Percentiles rank a stretch among this genome's conserved stretches.
Conservation (phyloP, 148 eudicot species). For the Camellia sinensis region DNA sequence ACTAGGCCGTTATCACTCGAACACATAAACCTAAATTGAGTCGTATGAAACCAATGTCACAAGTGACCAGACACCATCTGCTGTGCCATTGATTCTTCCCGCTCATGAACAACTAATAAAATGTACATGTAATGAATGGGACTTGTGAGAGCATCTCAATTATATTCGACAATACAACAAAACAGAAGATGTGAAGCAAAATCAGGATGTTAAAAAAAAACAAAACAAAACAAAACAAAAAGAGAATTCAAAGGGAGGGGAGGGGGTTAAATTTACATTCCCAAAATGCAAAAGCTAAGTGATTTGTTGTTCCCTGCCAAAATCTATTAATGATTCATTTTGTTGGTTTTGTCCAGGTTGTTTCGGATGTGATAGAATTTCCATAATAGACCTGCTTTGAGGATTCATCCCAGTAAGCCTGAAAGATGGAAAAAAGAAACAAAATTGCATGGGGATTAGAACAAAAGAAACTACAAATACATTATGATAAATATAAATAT, state of each 20-base stretch:
- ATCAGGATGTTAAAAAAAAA: not conserved
- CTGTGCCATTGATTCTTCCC: too few relatives aligned
- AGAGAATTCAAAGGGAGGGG: not conserved
- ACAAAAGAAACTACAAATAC: not conserved
- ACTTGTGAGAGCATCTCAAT: not conserved
- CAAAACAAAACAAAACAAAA: not conserved
- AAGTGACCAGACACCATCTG: too few relatives aligned
- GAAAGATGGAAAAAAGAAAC: constrained; percentile 4
- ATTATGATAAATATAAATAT: not conserved
- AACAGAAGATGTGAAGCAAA: not conserved
- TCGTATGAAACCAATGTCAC: too few relatives aligned
- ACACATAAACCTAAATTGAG: too few relatives aligned
- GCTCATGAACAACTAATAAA: not conserved
- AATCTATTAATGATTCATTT: constrained; percentile 17
- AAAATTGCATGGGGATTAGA: not conserved
- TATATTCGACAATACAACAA: constrained; percentile 1
- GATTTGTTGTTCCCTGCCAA: not conserved
- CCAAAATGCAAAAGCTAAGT: not conserved
- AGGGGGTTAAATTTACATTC: not conserved
- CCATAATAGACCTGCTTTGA: constrained; percentile 79
- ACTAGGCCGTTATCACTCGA: too few relatives aligned
- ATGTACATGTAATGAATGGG: not conserved
- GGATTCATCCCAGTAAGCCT: constrained; percentile 88
- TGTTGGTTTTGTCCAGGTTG: constrained; percentile 76
- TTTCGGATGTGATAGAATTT: constrained; percentile 70